phyloP scores from a whole-genome alignment of 345 rosid species.

The Salix koriyanagi region DNA sequence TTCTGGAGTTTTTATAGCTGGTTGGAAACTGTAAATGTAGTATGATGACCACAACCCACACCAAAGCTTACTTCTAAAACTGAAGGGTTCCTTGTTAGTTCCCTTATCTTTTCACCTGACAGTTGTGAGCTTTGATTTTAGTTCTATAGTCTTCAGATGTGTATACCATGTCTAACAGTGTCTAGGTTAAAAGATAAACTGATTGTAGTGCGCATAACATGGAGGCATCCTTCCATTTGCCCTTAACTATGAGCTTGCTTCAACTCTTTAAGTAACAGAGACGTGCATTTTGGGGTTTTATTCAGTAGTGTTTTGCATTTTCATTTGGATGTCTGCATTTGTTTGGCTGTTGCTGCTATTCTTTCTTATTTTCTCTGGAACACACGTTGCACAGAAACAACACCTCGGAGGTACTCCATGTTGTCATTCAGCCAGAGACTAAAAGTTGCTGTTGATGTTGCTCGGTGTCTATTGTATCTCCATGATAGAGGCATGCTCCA shows the following conservation, averaged over 20 bases:
- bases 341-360: neutral
- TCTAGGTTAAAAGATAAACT: neutral
- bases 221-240: neutral
- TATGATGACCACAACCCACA: neutral
- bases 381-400: slow-evolving; percentile 57
- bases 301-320: neutral
- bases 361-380: neutral
- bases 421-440: slow-evolving; percentile 76
- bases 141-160: neutral
- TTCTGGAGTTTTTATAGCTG: neutral
- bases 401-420: slow-evolving; percentile 81
- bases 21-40: neutral
- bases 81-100: neutral
- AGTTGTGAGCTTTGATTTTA: neutral
- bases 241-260: neutral
- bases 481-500: slow-evolving; percentile 82
- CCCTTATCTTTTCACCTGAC: neutral
- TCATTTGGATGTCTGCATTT: neutral
- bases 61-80: neutral
- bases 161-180: neutral
- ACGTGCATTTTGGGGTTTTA: neutral
- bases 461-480: slow-evolving; percentile 62
- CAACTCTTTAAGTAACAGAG: neutral
- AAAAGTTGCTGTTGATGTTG: slow-evolving; percentile 73
- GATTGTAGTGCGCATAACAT: neutral